Evolutionary conservation across 306 rosid genomes (phyloP).

Genomic region (Lupinus albus): DNA sequence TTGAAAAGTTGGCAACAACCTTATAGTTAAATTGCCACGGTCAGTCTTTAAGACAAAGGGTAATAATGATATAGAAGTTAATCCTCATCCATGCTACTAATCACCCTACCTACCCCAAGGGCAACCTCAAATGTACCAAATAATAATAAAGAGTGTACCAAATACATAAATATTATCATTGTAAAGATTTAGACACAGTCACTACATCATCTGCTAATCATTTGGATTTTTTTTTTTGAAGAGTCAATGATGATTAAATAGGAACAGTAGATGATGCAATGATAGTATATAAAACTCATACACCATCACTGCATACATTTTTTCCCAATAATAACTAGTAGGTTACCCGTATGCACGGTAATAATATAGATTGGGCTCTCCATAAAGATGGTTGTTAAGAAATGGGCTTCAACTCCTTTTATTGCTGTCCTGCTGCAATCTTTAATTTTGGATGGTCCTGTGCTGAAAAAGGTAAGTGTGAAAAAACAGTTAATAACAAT

Average conservation of each 20-base stretch:
- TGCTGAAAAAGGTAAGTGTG: constrained; percentile 1
- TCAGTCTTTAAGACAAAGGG: not conserved
- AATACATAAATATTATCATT: too few species aligned
- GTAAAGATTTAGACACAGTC: too few species aligned
- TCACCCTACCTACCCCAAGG: not conserved
- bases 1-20: constrained; percentile 6
- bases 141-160: too few species aligned
- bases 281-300: too few species aligned
- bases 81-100: not conserved
- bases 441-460: constrained; percentile 22
- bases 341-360: too few species aligned
- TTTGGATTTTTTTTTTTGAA: too few species aligned
- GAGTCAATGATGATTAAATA: too few species aligned
- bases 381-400: constrained; percentile 17
- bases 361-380: not conserved
- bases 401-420: constrained; percentile 25
- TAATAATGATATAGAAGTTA: not conserved
- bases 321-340: too few species aligned
- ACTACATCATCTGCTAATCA: too few species aligned
- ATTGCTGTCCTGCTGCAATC: constrained; percentile 11
- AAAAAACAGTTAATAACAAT: not conserved
- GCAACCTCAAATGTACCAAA: not conserved
- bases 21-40: constrained; percentile 5
- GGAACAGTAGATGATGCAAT: too few species aligned
- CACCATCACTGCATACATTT: too few species aligned